These are phyloP conservation scores for Backusella westeae DNA, from an alignment of 192 early-diverging fungal genomes.

Conservation along the genomic window DNA sequence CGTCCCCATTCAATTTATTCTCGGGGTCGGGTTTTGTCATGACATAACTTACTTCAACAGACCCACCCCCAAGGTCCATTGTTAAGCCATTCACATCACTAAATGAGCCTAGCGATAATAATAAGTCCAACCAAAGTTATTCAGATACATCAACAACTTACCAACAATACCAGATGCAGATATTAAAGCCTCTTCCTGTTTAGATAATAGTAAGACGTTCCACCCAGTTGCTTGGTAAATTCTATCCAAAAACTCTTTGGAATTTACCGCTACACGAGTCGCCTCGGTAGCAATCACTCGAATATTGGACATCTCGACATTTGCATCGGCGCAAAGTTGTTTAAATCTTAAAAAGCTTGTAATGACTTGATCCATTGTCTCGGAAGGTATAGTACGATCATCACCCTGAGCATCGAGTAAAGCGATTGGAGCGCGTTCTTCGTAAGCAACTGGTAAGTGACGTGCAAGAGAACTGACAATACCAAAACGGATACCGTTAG, in stretches of 20 bases:
- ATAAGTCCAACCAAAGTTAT: background rate
- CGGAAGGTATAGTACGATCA: slow-evolving; percentile 36
- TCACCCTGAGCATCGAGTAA: slow-evolving; percentile 46
- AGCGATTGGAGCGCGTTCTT: slow-evolving; percentile 54
- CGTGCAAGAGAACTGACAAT: slow-evolving; percentile 43
- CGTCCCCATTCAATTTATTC: slow-evolving; percentile 7
- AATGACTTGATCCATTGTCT: slow-evolving; percentile 47
- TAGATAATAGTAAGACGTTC: slow-evolving; percentile 38
- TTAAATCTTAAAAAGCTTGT: slow-evolving; percentile 51
- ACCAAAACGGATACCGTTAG: slow-evolving; percentile 59
- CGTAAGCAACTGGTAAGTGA: slow-evolving; percentile 50
- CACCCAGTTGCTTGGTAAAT: slow-evolving; percentile 45
- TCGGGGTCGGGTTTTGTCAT: background rate
- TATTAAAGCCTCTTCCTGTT: slow-evolving; percentile 50
- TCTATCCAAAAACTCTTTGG: slow-evolving; percentile 37
- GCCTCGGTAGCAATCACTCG: slow-evolving; percentile 55
- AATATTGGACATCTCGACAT: slow-evolving; percentile 35
- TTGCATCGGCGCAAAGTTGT: slow-evolving; percentile 36
- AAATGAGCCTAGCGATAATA: slow-evolving; percentile 35
- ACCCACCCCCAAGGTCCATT: slow-evolving; percentile 55
- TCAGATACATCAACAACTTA: slow-evolving; percentile 2
- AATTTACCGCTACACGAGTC: slow-evolving; percentile 48
- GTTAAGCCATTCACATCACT: slow-evolving; percentile 48
- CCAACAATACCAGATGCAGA: slow-evolving; percentile 51
- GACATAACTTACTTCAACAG: slow-evolving; percentile 55